These are phyloP conservation scores for Leucogyrophana mollusca DNA, from an alignment of 768 basidiomycete genomes.

Conservation along the genomic window DNA sequence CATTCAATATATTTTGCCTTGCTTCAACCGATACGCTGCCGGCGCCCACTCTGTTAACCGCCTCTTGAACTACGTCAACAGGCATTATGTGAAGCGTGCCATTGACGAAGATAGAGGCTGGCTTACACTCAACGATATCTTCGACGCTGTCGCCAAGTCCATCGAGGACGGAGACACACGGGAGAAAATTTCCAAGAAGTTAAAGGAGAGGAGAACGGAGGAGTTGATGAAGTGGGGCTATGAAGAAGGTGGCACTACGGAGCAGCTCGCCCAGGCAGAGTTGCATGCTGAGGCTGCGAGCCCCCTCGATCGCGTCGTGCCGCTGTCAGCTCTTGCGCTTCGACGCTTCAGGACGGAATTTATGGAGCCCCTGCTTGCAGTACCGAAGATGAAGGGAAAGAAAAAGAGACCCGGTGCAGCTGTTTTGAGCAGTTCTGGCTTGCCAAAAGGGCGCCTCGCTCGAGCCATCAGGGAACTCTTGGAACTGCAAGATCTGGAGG, in stretches of 20 bases:
- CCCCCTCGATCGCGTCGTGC: constrained; percentile 61
- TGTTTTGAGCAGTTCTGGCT: constrained; percentile 32
- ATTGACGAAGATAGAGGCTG: constrained; percentile 79
- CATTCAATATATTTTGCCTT: constrained; percentile 68
- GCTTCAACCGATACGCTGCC: constrained; percentile 67
- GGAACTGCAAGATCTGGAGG: constrained; percentile 47
- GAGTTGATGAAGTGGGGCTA: constrained; percentile 77
- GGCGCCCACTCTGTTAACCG: constrained; percentile 70
- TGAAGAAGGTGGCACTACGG: constrained; percentile 46
- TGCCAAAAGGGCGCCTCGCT: constrained; percentile 65
- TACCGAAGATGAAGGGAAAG: constrained; percentile 59
- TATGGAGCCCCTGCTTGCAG: constrained; percentile 63
- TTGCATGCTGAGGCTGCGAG: constrained; percentile 76
- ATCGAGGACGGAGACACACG: constrained; percentile 52
- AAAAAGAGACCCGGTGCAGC: constrained; percentile 50
- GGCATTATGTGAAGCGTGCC: constrained; percentile 74
- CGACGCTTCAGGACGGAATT: constrained; percentile 73
- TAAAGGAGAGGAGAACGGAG: constrained; percentile 57
- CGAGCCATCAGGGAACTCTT: constrained; percentile 66
- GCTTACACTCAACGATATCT: constrained; percentile 64
- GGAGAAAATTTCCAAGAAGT: constrained; percentile 54
- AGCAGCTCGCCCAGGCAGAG: constrained; percentile 56
- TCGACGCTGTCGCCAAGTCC: constrained; percentile 58
- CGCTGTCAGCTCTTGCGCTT: constrained; percentile 61
- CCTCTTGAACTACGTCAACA: constrained; percentile 70